Conservation (phyloP, 108 stramenopile genomes). For the Skeletonema potamos region DNA sequence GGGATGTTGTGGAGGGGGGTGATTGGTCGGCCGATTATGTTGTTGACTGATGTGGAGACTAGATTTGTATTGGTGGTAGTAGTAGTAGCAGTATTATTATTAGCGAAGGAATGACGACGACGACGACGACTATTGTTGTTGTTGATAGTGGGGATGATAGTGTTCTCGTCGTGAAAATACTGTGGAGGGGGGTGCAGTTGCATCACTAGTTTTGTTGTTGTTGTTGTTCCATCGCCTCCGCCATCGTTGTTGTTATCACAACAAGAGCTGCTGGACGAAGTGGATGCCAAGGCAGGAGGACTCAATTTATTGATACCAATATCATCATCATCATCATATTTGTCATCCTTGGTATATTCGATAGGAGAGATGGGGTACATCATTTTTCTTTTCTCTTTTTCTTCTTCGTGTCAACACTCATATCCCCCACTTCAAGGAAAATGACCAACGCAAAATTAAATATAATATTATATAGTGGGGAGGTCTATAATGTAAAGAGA, state of each 20-base stretch:
- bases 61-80: neutral
- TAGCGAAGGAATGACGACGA: too few relatives aligned
- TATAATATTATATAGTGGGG: too few relatives aligned
- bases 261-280: neutral
- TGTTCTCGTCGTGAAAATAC: too few relatives aligned
- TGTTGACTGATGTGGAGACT: neutral
- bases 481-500: too few relatives aligned
- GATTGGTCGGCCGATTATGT: conserved; percentile 3
- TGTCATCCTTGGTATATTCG: neutral
- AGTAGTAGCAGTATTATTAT: too few relatives aligned
- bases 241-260: neutral
- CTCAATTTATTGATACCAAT: neutral
- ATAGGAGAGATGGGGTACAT: too few relatives aligned
- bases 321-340: neutral
- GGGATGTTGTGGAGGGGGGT: conserved; percentile 46
- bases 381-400: too few relatives aligned
- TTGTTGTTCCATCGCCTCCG: neutral
- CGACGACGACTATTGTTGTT: too few relatives aligned
- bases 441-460: too few relatives aligned
- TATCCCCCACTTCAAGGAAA: too few relatives aligned
- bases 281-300: neutral
- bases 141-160: too few relatives aligned
- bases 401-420: too few relatives aligned
- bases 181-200: neutral
- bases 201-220: neutral